These are phyloP conservation scores for Hyaloscypha bicolor DNA, from an alignment of 495 filamentous ascomycete species.

Conservation along the genomic window DNA sequence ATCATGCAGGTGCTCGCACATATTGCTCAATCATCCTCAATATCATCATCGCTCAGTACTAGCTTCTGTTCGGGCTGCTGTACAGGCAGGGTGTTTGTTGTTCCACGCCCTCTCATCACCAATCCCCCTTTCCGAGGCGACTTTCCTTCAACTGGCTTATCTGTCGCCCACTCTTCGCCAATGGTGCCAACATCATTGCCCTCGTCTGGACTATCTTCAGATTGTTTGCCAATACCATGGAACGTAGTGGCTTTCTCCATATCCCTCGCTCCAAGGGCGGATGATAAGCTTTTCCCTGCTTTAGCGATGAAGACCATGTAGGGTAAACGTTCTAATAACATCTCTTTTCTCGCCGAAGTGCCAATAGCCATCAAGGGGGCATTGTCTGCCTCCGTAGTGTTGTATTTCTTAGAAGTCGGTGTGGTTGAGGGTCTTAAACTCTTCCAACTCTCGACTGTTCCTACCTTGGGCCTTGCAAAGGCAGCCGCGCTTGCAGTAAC, in stretches of 20 bases:
- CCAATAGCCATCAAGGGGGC: constrained; percentile 52
- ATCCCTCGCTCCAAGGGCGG: constrained; percentile 42
- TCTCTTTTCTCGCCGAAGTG: constrained; percentile 66
- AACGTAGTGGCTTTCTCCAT: constrained; percentile 74
- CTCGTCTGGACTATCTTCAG: constrained; percentile 51
- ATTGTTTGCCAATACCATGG: constrained; percentile 47
- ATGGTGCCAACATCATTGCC: constrained; percentile 40
- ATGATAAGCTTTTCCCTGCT: constrained; percentile 32
- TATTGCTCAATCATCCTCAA: constrained; percentile 67
- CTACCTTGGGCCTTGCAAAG: constrained; percentile 40
- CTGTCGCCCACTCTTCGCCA: constrained; percentile 59
- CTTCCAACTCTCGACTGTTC: constrained; percentile 42
- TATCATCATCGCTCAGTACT: constrained; percentile 92
- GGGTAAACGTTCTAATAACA: constrained; percentile 81
- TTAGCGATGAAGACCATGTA: constrained; percentile 72
- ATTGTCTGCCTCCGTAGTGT: constrained; percentile 23
- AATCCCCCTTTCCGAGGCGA: constrained; percentile 29
- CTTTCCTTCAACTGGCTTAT: constrained; percentile 49
- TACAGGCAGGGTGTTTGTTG: constrained; percentile 29
- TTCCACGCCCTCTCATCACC: constrained; percentile 26
- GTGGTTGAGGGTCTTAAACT: constrained; percentile 32
- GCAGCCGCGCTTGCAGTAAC: constrained; percentile 44
- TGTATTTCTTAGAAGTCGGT: constrained; percentile 15
- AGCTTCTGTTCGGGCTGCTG: constrained; percentile 60
- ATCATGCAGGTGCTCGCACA: background rate